Conservation (phyloP, 2,329 filamentous ascomycete genomes). For the Apiospora marii region DNA sequence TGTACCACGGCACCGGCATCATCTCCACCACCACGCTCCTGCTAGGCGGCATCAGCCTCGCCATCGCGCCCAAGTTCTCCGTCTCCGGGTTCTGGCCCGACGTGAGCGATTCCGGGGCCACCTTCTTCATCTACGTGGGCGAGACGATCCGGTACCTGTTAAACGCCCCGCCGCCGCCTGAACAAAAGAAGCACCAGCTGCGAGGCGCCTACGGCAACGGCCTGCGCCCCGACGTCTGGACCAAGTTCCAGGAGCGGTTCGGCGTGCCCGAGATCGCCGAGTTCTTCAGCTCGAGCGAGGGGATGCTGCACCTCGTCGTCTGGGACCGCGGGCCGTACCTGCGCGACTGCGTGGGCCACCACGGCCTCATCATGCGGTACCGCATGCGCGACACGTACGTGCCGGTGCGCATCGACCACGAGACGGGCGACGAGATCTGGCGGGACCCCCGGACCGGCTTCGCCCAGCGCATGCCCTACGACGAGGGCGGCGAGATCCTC, state of each 20-base stretch:
- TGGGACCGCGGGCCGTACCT: conserved; percentile 64
- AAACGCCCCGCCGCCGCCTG: conserved; percentile 64
- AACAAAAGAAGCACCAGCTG: conserved; percentile 60
- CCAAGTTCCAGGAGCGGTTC: conserved; percentile 65
- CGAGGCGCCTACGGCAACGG: conserved; percentile 68
- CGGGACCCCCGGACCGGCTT: conserved; percentile 72
- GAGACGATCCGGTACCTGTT: conserved; percentile 77
- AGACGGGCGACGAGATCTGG: conserved; percentile 67
- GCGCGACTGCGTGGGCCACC: conserved; percentile 69
- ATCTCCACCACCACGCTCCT: conserved; percentile 61
- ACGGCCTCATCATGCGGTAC: conserved; percentile 65
- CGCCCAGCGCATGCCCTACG: conserved; percentile 66
- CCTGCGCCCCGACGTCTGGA: conserved; percentile 70
- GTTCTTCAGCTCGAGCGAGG: conserved; percentile 79
- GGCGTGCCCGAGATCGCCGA: conserved; percentile 66
- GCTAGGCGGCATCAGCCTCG: conserved; percentile 56
- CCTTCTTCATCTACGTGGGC: conserved; percentile 77
- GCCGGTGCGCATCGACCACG: conserved; percentile 71
- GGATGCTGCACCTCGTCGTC: conserved; percentile 67
- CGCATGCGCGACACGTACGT: conserved; percentile 62
- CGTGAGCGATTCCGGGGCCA: conserved; percentile 69
- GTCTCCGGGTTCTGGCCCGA: conserved; percentile 74
- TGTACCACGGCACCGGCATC: conserved; percentile 76
- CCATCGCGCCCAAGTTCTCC: conserved; percentile 70
- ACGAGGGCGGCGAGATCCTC: conserved; percentile 75